Base-by-base conservation (phyloP, 2,329 filamentous ascomycete genomes). In the Cordyceps militaris region DNA sequence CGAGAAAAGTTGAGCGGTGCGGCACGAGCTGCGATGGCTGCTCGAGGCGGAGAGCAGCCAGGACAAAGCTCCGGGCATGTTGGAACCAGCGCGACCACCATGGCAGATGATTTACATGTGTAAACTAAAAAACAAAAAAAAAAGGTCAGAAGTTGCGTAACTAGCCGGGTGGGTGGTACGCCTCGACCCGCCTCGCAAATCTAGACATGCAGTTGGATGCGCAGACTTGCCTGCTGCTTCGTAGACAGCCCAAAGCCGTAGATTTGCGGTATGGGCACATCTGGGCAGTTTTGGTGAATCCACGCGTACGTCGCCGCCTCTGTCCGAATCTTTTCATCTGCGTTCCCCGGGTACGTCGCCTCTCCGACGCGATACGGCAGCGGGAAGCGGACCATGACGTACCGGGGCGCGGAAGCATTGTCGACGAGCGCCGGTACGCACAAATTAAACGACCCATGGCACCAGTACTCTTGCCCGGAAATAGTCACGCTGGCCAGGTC, bases 321-420 rank as follows among this genome's bases (percentile, higher is more conserved):
- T 56, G 48, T 58, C 30, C 60, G 59, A 42, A 76, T 21, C 65
- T 76, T 76, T 63, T 76, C 73, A 46, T 77, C 71, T 13, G 67
- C 68, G 53, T 72, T 75, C 16, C 72, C 74, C 7, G 71, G 72
- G 49, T 66, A 60, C 23, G 47, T 58, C 21, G 50, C 56, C 56
- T 76, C 73, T 23, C 72, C 74, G 9, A 73, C 63, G 43, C 70
- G 70, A 56, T 67, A 69, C 36, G 68, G 67, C 61, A 71, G 58
- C 47, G 70, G 66, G 40, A 67, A 64, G 34, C 66, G 61, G 30
- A 64, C 57, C 11, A 61, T 24, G 26, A 3, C 38, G 56, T 21
- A 60, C 36, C 44, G 62, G 61, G 26, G 59, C 11, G 43, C 6
- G 14, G 10, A 24, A 53, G 40, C 52, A 32, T 42, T 36, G 30